Evolutionary conservation across 306 rosid genomes (phyloP).

Genomic region (Benincasa hispida): DNA sequence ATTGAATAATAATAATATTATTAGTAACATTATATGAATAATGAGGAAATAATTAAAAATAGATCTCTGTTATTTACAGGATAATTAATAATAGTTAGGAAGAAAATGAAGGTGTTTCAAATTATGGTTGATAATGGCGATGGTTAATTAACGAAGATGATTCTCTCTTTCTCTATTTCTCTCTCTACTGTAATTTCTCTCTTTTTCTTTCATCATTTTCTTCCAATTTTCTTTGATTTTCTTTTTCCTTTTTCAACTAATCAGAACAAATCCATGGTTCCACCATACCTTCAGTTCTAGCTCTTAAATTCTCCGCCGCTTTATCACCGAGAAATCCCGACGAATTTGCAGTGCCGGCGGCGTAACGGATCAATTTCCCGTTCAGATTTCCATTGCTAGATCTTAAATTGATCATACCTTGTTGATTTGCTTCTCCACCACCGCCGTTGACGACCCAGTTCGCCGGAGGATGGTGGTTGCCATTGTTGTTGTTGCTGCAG

Average conservation of each 20-base stretch:
- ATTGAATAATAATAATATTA: neutral
- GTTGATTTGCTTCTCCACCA: conserved; percentile 6
- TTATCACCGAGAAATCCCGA: conserved; percentile 38
- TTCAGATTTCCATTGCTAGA: conserved; percentile 24
- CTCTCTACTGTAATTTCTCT: neutral
- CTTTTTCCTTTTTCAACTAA: conserved; percentile 9
- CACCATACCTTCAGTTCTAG: conserved; percentile 80
- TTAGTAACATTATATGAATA: neutral
- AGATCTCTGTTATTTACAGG: conserved; percentile 4
- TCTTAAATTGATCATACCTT: conserved; percentile 22
- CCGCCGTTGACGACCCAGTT: neutral
- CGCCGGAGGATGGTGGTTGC: conserved; percentile 9
- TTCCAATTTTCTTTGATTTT: neutral
- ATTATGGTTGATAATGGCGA: conserved; percentile 10
- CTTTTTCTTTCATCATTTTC: neutral
- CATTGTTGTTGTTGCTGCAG: neutral
- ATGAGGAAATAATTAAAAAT: conserved; percentile 3
- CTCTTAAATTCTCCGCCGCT: conserved; percentile 19
- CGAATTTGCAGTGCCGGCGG: conserved; percentile 18
- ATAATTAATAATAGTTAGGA: conserved; percentile 2
- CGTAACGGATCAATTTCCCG: conserved; percentile 21
- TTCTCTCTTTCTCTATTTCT: neutral
- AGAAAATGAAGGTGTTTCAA: conserved; percentile 9
- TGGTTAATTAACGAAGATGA: neutral
- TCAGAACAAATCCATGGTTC: conserved; percentile 99